Percentiles rank a stretch among this genome's conserved stretches.
Evolutionary conservation across 768 basidiomycete species (phyloP).

Genomic region (Mycena alexandri): DNA sequence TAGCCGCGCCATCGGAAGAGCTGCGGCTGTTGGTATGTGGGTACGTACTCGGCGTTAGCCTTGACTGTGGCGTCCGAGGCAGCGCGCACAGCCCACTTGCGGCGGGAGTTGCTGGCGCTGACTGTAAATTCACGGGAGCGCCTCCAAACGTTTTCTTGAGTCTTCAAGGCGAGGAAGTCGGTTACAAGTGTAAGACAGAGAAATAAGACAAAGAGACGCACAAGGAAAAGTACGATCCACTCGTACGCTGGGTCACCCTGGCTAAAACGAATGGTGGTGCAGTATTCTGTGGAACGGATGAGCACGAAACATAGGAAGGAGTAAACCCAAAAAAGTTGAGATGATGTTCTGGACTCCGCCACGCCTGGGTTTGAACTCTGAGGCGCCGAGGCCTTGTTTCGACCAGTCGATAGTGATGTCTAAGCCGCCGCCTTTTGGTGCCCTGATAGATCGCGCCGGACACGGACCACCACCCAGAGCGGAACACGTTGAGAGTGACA

Average conservation of each 20-base stretch:
- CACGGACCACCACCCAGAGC: no score
- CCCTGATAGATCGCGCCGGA: no score
- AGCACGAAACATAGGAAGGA: no score
- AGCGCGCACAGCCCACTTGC: conserved; percentile 33
- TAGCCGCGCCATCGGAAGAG: conserved; percentile 60
- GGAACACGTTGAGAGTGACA: no score
- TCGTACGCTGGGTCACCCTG: conserved; percentile 64
- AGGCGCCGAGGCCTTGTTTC: no score
- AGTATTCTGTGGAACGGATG: conserved; percentile 50
- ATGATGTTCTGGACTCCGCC: no score
- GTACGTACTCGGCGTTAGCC: conserved; percentile 57
- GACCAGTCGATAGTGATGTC: no score
- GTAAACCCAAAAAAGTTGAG: not conserved
- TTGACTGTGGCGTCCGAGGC: conserved; percentile 31
- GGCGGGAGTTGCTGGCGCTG: conserved; percentile 52
- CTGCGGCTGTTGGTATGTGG: conserved; percentile 55
- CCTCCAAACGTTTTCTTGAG: conserved; percentile 58
- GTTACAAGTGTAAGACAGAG: no score
- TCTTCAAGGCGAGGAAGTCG: no score
- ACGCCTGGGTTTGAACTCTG: no score
- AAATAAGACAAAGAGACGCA: conserved; percentile 41
- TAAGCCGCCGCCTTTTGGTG: no score
- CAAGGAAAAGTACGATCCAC: conserved; percentile 61
- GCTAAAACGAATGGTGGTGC: conserved; percentile 59
- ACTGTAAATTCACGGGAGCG: conserved; percentile 57